Conservation (phyloP, 2,329 filamentous ascomycete species). For the Curvularia eragrostidis region DNA sequence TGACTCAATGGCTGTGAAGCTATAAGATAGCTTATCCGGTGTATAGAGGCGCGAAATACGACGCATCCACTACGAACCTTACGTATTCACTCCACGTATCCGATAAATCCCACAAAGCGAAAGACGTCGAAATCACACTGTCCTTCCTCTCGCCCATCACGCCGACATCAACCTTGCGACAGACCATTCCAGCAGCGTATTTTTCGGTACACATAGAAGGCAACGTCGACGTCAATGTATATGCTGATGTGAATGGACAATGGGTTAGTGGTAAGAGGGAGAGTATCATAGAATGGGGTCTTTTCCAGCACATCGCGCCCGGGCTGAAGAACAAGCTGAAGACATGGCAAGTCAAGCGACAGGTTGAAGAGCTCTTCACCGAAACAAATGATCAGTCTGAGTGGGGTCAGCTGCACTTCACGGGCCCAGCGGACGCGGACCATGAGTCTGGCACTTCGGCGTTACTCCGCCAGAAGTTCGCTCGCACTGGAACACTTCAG, state of each 20-base stretch:
- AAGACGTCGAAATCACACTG: slow-evolving; percentile 62
- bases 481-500: slow-evolving; percentile 68
- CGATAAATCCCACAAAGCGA: slow-evolving; percentile 37
- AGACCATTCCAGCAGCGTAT: slow-evolving; percentile 84
- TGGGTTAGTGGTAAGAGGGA: slow-evolving; percentile 81
- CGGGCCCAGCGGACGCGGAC: slow-evolving; percentile 69
- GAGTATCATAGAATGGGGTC: slow-evolving; percentile 73
- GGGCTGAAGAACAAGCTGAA: slow-evolving; percentile 58
- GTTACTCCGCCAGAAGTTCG: slow-evolving; percentile 71
- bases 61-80: slow-evolving; percentile 73
- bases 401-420: slow-evolving; percentile 84
- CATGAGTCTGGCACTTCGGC: slow-evolving; percentile 76
- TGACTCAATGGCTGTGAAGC: slow-evolving; percentile 30
- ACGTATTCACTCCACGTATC: slow-evolving; percentile 66
- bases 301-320: slow-evolving; percentile 56
- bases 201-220: slow-evolving; percentile 74
- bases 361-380: slow-evolving; percentile 71
- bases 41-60: slow-evolving; percentile 68
- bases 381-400: slow-evolving; percentile 76
- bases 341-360: slow-evolving; percentile 69
- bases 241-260: slow-evolving; percentile 62
- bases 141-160: slow-evolving; percentile 81
- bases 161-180: slow-evolving; percentile 78
- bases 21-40: slow-evolving; percentile 65
- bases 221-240: slow-evolving; percentile 59